Conservation (phyloP, 306 rosid genomes). For the Sesbania bispinosa region DNA sequence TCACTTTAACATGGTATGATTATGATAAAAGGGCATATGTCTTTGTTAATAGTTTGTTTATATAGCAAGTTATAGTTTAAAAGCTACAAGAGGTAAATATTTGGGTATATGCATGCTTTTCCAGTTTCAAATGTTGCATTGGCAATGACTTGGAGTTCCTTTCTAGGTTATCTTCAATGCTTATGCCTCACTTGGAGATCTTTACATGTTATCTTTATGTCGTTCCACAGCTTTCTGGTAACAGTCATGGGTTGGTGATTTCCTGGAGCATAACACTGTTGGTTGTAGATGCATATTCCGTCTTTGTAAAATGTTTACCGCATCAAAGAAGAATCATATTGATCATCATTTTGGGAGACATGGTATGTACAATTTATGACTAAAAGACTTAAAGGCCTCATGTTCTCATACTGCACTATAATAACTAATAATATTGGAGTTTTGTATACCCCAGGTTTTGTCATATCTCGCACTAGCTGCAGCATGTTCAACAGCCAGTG, state of each 20-base stretch:
- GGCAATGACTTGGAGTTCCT: neutral
- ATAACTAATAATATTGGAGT: conserved; percentile 16
- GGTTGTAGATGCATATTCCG: conserved; percentile 66
- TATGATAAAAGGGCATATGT: neutral
- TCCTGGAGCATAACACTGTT: conserved; percentile 85
- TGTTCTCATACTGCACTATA: neutral
- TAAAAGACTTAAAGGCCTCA: neutral
- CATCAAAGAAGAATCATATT: conserved; percentile 52
- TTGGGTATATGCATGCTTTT: neutral
- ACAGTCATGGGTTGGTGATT: conserved; percentile 84
- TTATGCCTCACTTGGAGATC: neutral
- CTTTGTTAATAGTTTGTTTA: neutral
- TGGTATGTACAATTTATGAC: conserved; percentile 45
- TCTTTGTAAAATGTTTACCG: conserved; percentile 56
- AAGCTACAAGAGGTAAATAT: neutral
- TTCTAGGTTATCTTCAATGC: neutral
- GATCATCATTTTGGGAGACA: conserved; percentile 57
- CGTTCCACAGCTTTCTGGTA: conserved; percentile 68
- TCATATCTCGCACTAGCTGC: conserved; percentile 77
- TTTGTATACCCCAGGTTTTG: conserved; percentile 46
- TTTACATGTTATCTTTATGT: conserved; percentile 12
- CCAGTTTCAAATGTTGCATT: neutral
- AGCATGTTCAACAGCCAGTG: conserved; percentile 79
- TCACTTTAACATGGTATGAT: conserved; percentile 1
- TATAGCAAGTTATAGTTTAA: neutral